A percentile compares a stretch with the other conserved stretches of the same genome.
phyloP scores from a whole-genome alignment of 2,329 filamentous ascomycete species.

The Aciculosporium take region DNA sequence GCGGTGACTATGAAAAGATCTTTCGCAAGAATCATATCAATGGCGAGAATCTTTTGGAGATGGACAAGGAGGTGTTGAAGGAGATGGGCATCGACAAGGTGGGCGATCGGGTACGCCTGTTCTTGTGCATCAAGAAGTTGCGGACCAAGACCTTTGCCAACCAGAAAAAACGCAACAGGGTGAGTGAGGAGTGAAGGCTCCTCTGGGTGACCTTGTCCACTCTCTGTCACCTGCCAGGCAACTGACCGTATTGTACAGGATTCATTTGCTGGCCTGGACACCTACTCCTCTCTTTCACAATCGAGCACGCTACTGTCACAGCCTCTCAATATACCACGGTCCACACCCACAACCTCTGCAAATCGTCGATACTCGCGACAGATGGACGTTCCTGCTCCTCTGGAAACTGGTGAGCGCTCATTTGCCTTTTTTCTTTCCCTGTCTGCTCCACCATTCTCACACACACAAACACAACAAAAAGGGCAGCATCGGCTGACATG shows the following conservation, averaged over 20 bases:
- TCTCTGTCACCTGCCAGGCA: background rate
- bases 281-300: constrained; percentile 30
- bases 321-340: constrained; percentile 42
- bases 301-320: constrained; percentile 28
- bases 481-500: constrained; percentile 15
- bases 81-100: constrained; percentile 98
- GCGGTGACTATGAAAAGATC: constrained; percentile 80
- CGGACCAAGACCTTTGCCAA: constrained; percentile 63
- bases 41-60: constrained; percentile 88
- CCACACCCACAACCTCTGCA: constrained; percentile 19
- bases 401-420: constrained; percentile 35
- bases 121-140: constrained; percentile 71
- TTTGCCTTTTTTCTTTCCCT: constrained; percentile 37
- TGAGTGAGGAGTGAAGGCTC: constrained; percentile 27
- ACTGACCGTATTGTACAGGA: constrained; percentile 38
- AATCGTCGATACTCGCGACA: constrained; percentile 54
- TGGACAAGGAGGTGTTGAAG: constrained; percentile 90
- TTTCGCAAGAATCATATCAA: constrained; percentile 94
- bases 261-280: constrained; percentile 69
- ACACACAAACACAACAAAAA: constrained; percentile 31
- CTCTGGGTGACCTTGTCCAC: background rate
- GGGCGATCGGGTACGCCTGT: constrained; percentile 85
- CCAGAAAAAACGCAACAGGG: constrained; percentile 73
- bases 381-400: constrained; percentile 32
- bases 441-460: constrained; percentile 41